phyloP scores from a whole-genome alignment of 257 asterid species.

The Solanum rostratum region DNA sequence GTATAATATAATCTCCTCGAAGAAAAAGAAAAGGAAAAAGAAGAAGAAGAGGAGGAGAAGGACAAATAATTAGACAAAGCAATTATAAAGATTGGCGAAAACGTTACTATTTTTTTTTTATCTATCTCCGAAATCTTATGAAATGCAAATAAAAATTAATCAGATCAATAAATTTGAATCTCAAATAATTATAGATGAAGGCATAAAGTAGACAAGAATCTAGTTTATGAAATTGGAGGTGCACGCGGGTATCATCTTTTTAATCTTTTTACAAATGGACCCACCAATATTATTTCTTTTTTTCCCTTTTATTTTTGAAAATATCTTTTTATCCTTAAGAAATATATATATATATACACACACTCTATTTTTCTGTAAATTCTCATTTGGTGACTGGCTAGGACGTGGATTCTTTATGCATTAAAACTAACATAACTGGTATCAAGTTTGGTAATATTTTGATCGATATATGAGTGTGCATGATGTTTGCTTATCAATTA shows the following conservation, averaged over 20 bases:
- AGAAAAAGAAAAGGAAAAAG: no score
- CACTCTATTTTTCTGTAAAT: no score
- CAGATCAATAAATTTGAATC: background rate
- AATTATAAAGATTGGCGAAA: background rate
- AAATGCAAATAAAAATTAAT: background rate
- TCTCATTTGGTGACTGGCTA: no score
- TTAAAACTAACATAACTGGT: no score
- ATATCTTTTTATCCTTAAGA: background rate
- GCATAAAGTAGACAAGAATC: background rate
- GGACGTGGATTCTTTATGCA: no score
- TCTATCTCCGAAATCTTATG: background rate
- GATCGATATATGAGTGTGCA: background rate
- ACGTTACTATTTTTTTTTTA: background rate
- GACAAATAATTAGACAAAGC: background rate
- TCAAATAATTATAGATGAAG: background rate
- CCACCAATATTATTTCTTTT: background rate
- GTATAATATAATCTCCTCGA: background rate
- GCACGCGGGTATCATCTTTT: background rate
- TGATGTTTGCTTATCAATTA: background rate
- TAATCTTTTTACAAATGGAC: background rate
- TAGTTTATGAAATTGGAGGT: background rate
- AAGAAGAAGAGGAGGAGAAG: background rate
- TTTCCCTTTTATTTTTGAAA: background rate
- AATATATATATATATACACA: no score
- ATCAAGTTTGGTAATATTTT: background rate